Evolutionary conservation across 1,139 yeast species (phyloP), one percentile per base, ranked within the genome.

Genomic region (Yamadazyma diospyri): DNA sequence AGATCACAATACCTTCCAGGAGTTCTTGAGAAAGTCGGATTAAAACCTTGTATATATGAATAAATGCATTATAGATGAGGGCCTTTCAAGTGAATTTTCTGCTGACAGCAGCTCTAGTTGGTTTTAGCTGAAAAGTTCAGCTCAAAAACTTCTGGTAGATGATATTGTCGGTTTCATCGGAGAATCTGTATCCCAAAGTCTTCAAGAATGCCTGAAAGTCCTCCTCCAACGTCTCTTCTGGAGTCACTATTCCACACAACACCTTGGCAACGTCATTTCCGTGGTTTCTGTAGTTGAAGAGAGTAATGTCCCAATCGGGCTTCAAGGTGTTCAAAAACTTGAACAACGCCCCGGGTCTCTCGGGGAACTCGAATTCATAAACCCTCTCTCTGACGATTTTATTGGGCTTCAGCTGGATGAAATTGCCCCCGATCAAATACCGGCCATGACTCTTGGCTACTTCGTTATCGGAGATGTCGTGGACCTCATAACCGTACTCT

Each of bases 361-460:
- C 99, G 9, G 99, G 99, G 68, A 92, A 94, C 59, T 88, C 97
- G 51, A 92, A 92, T 35, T 84, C 76, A 47, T 80, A 77, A 29
- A 92, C 61, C 48, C 82, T 78, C 59, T 92, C 99, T 43, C 84
- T 71, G 19, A 74, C 67, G 10, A 81, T 77, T 33, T 57, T 55
- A 11, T 45, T 46, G n/a, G 61, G 57, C 30, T 43, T 45, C 29
- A 24, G 27, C 6, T 35, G 39, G 17, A 34, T 33, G 30, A 41
- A 42, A 26, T 41, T 40, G 37, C 98, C 98, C 37, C 98, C 98
- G 17, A 92, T 95, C 43, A 92, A 69, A 56, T 94, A 94, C 57
- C 99, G 77, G 25, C 97, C 97, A 51, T 92, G 99, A 15, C 92
- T 76, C 59, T 92, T 92, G 27, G 98, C 98, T 64, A 92, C 72